Percentiles rank a stretch among this genome's conserved stretches.
phyloP scores from a whole-genome alignment of 176 grass and related monocot genomes.

The Calamus simplicifolius region DNA sequence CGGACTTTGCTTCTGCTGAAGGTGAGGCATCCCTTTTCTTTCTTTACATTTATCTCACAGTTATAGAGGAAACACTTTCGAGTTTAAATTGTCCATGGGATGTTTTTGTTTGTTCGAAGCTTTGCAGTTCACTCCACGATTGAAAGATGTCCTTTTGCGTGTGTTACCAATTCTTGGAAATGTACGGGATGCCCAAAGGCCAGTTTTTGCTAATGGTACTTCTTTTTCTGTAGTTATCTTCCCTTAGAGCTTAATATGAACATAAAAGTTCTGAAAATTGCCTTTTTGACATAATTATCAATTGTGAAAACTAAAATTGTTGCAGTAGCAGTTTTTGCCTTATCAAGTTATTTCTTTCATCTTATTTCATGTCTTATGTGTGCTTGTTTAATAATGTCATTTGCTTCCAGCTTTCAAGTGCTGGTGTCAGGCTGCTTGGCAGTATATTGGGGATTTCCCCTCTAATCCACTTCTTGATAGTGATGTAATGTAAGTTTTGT shows the following conservation, averaged over 20 bases:
- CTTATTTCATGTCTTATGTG: neutral
- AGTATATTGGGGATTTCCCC: slow-evolving; percentile 60
- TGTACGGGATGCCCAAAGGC: slow-evolving; percentile 68
- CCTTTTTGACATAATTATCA: too few species aligned
- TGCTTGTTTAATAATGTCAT: neutral
- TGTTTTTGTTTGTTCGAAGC: slow-evolving; percentile 50
- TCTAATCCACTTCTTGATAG: slow-evolving; percentile 65
- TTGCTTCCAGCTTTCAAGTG: slow-evolving; percentile 76
- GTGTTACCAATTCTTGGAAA: slow-evolving; percentile 95
- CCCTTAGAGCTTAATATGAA: too few species aligned
- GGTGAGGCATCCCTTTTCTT: slow-evolving; percentile 43
- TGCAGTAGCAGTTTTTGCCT: too few species aligned
- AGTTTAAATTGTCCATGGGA: too few species aligned
- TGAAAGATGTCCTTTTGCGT: slow-evolving; percentile 88
- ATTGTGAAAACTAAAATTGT: too few species aligned
- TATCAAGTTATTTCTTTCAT: neutral
- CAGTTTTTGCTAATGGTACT: slow-evolving; percentile 95
- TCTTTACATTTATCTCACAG: slow-evolving; percentile 11
- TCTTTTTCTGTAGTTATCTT: slow-evolving; percentile 19
- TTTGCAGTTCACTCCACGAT: slow-evolving; percentile 84
- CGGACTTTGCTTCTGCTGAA: slow-evolving; percentile 84
- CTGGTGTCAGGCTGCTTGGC: slow-evolving; percentile 96
- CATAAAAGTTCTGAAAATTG: too few species aligned
- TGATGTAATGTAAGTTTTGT: slow-evolving; percentile 85
- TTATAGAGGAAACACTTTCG: too few species aligned